These are phyloP conservation scores for Wickerhamomyces tratensis DNA, from an alignment of 805 yeast species.

Conservation along the genomic window DNA sequence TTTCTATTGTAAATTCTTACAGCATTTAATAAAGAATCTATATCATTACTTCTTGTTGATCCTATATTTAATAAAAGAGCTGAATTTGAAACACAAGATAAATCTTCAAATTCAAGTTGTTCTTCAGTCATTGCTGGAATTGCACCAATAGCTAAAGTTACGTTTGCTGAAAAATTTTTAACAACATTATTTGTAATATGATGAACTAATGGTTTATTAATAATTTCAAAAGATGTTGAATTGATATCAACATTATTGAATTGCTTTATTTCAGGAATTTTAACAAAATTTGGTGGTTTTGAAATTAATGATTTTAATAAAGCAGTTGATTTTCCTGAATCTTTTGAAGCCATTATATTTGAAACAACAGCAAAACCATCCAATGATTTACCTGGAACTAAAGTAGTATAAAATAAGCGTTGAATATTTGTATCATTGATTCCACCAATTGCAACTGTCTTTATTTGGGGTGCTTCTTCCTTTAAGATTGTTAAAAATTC, in stretches of 20 bases:
- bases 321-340: conserved; percentile 43
- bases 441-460: conserved; percentile 78
- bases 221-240: background rate
- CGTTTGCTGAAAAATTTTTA: conserved; percentile 80
- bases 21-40: conserved; percentile 40
- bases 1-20: conserved; percentile 44
- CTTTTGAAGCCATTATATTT: conserved; percentile 58
- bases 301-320: conserved; percentile 22
- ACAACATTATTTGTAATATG: conserved; percentile 88
- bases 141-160: conserved; percentile 73
- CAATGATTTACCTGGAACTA: conserved; percentile 33
- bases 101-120: conserved; percentile 53
- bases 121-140: conserved; percentile 87
- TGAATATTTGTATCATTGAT: conserved; percentile 54
- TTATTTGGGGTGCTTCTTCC: conserved; percentile 26
- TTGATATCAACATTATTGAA: conserved; percentile 10
- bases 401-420: conserved; percentile 42
- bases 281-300: conserved; percentile 11
- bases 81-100: conserved; percentile 44
- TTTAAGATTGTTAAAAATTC: conserved; percentile 39
- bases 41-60: conserved; percentile 40
- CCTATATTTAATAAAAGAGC: conserved; percentile 70
- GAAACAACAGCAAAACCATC: conserved; percentile 92
- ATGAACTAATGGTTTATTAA: conserved; percentile 57
- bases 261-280: conserved; percentile 3